These are phyloP conservation scores for Geranium incanum DNA, from an alignment of 441 rosid genomes.

Conservation along the genomic window DNA sequence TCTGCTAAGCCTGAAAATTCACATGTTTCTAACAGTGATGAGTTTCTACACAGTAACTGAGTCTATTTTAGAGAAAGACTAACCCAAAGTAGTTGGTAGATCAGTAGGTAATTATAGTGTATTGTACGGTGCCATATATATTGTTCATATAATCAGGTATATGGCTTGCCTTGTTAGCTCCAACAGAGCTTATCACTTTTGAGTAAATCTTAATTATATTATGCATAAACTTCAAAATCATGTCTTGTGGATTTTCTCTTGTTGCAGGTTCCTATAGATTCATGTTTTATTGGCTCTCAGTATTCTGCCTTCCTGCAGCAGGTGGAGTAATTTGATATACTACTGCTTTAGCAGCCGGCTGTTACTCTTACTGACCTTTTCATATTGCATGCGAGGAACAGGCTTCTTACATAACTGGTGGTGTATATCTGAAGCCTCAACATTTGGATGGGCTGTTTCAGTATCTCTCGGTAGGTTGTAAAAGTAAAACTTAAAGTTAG, in stretches of 20 bases:
- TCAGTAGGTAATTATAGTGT: neutral
- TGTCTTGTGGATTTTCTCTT: constrained; percentile 6
- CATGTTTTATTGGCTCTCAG: constrained; percentile 74
- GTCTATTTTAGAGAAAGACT: neutral
- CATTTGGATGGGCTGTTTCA: constrained; percentile 86
- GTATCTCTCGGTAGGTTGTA: constrained; percentile 53
- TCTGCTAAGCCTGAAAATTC: neutral
- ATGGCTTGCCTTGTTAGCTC: constrained; percentile 2
- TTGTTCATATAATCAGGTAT: neutral
- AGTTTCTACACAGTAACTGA: neutral
- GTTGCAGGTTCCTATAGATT: constrained; percentile 83
- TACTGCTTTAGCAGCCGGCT: constrained; percentile 11
- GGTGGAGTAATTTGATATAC: constrained; percentile 32
- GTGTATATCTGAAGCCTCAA: constrained; percentile 84
- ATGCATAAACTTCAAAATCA: neutral
- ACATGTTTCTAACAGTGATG: neutral
- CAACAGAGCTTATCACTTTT: neutral
- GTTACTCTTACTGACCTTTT: constrained; percentile 19
- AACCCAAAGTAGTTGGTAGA: neutral
- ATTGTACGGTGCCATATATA: neutral
- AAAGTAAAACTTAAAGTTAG: constrained; percentile 8
- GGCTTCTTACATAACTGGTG: constrained; percentile 93
- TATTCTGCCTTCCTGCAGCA: constrained; percentile 94
- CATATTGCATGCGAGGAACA: constrained; percentile 26
- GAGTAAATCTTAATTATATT: neutral